These are phyloP conservation scores for Dactylis glomerata DNA, from an alignment of 176 grass and related monocot species.

Conservation along the genomic window DNA sequence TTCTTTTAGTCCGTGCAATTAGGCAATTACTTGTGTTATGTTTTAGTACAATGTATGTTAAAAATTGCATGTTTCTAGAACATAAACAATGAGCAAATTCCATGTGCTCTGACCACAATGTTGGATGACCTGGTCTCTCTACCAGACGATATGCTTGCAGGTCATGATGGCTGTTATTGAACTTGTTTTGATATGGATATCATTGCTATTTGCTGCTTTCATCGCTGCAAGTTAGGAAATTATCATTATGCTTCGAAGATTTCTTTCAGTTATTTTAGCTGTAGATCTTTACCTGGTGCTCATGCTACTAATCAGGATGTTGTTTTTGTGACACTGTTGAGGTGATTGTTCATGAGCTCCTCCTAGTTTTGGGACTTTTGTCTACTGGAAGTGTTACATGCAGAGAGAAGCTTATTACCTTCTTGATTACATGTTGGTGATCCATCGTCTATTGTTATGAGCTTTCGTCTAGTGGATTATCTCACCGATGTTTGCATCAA, in stretches of 20 bases:
- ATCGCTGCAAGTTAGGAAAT: no score
- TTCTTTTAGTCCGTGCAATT: background rate
- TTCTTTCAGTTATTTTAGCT: background rate
- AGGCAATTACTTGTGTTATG: background rate
- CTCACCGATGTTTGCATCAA: background rate
- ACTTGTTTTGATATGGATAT: background rate
- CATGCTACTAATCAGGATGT: background rate
- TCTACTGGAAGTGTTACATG: background rate
- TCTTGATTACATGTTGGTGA: background rate
- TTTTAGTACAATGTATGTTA: background rate
- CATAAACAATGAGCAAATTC: background rate
- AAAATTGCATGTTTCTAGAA: background rate
- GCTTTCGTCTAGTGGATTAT: background rate
- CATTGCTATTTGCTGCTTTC: background rate
- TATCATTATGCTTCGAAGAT: background rate
- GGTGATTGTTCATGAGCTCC: background rate
- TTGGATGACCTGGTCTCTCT: background rate
- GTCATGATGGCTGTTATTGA: background rate
- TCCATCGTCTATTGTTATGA: background rate
- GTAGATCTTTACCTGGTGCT: background rate
- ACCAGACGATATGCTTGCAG: background rate
- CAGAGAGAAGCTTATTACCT: background rate
- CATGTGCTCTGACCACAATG: background rate
- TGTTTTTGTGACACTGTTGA: background rate
- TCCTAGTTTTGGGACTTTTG: conserved; percentile 7